These are phyloP conservation scores for Aspergillus olivimuriae DNA, from an alignment of 495 filamentous ascomycete species.

Conservation along the genomic window DNA sequence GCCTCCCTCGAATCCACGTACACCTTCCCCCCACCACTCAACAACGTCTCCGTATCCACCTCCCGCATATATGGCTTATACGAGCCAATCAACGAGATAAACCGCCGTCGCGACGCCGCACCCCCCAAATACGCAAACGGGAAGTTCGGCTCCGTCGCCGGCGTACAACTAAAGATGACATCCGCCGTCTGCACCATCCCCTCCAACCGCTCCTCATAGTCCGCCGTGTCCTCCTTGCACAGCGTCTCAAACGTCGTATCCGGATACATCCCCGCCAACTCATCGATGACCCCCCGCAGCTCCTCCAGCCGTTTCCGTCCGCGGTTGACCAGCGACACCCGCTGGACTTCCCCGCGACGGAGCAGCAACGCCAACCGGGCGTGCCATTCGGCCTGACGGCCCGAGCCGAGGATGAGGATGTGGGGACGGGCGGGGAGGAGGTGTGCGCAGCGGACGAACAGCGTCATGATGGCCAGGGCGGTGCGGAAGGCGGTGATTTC, in stretches of 20 bases:
- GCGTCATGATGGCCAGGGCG: slow-evolving; percentile 72
- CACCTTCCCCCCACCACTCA: slow-evolving; percentile 64
- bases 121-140: slow-evolving; percentile 43
- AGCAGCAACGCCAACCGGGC: slow-evolving; percentile 68
- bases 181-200: slow-evolving; percentile 44
- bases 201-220: slow-evolving; percentile 22
- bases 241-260: slow-evolving; percentile 17
- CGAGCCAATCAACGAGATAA: slow-evolving; percentile 76
- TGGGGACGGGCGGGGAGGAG: slow-evolving; percentile 9
- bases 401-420: slow-evolving; percentile 79
- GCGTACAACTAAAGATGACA: slow-evolving; percentile 77
- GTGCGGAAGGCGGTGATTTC: slow-evolving; percentile 92
- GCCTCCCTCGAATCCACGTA: slow-evolving; percentile 78
- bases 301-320: slow-evolving; percentile 43
- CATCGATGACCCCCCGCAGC: slow-evolving; percentile 1
- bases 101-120: slow-evolving; percentile 49
- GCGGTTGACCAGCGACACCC: slow-evolving; percentile 71
- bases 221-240: slow-evolving; percentile 23
- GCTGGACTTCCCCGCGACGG: slow-evolving; percentile 37
- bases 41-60: slow-evolving; percentile 67
- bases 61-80: slow-evolving; percentile 86
- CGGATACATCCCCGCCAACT: slow-evolving; percentile 25
- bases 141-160: slow-evolving; percentile 56
- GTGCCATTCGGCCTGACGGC: slow-evolving; percentile 91
- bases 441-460: slow-evolving; percentile 62